Base-by-base conservation (phyloP, 306 rosid genomes). In the Hylodesmum podocarpum region DNA sequence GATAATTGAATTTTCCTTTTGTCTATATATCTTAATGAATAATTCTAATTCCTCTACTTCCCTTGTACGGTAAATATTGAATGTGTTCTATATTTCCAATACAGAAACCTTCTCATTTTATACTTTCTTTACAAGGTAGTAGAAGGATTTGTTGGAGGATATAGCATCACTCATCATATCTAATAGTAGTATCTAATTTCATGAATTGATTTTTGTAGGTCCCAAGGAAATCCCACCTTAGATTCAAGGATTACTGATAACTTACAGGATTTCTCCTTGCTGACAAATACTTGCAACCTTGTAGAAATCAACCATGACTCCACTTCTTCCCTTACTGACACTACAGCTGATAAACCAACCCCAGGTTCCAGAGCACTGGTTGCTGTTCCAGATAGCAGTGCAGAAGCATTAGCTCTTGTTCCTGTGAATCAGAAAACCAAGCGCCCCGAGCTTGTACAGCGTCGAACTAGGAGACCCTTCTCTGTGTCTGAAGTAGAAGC, bases 401-500 rank as follows among this genome's bases (percentile, higher is more conserved):
- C 82, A 58, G 89, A 90, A 63, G 81, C 96, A 66, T 77, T 95
- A 78, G 85, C 92, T 49, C 79, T 73, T 19, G 83, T 88, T 85
- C 97, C 97, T 16, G 53, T 84, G 84, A 87, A 72, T 85, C 90
- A 85, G 64, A 92, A 88, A 82, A 53, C 78, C 21, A 89, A 62
- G 87, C 91, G 84, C 67, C 76, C 90, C 49, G 97, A 90, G 51
- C 81, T 85, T 88, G 93, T 82, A 80, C 98, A 90, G 86, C 98
- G 98, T 80, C 89, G 98, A 82, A 86, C 89, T 10, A 89, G 98
- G 81, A 86, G 98, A 73, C 98, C 98, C 5, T 95, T 95, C 78
- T 88, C 98, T 72, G 98, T 92, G 21, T 75, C 92, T 40, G 97
- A 95, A 84, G 98, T 95, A 31, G 97, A 95, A 88, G 94, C 96